Evolutionary conservation across 345 rosid genomes (phyloP).

Genomic region (Xanthoceras sorbifolium): DNA sequence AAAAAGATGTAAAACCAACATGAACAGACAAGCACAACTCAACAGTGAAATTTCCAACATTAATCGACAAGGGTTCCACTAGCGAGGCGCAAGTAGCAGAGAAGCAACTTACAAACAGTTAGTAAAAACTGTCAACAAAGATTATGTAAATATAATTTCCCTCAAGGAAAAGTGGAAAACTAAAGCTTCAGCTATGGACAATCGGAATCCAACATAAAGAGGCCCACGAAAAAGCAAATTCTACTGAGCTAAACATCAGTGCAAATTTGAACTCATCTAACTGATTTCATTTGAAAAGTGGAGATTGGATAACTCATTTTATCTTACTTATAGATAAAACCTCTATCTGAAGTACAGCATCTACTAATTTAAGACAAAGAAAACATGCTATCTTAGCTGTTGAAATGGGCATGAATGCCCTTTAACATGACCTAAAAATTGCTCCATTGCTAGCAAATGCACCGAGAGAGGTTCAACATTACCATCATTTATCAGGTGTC

Average conservation of each 20-base stretch:
- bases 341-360: not conserved
- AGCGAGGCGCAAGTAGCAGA: not conserved
- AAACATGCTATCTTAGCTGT: not conserved
- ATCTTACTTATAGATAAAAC: not conserved
- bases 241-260: not conserved
- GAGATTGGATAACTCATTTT: not conserved
- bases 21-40: conserved; percentile 33
- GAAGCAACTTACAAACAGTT: conserved; percentile 8
- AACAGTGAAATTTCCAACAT: conserved; percentile 13
- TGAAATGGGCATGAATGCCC: not conserved
- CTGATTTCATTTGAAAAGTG: not conserved
- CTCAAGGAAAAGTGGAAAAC: not conserved
- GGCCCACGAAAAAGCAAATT: not conserved
- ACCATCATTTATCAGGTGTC: not conserved
- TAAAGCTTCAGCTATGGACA: not conserved
- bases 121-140: not conserved
- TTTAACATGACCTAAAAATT: not conserved
- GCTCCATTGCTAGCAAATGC: not conserved
- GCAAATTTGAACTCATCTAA: not conserved
- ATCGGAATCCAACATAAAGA: not conserved
- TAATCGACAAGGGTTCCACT: conserved; percentile 11
- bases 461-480: not conserved
- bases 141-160: conserved; percentile 6
- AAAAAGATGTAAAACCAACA: conserved; percentile 38
- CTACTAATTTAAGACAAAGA: not conserved